phyloP scores from a whole-genome alignment of 2,329 filamentous ascomycete genomes.

The Pyrenochaeta sp. region DNA sequence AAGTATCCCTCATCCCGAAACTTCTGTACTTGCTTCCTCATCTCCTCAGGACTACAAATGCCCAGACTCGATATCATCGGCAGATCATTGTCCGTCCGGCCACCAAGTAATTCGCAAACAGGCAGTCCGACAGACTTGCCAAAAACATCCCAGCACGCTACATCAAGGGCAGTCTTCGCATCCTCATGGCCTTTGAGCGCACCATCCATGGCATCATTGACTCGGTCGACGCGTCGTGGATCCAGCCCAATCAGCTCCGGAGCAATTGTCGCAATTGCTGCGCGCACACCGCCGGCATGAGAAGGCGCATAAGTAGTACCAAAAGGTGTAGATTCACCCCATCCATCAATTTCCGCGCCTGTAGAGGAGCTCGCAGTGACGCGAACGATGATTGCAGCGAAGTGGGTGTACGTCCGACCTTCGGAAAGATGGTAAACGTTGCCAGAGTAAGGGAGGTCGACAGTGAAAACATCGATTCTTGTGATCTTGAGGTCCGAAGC shows the following conservation, averaged over 20 bases:
- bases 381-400: slow-evolving; percentile 36
- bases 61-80: slow-evolving; percentile 7
- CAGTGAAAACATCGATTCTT: slow-evolving; percentile 31
- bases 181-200: slow-evolving; percentile 26
- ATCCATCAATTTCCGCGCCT: slow-evolving; percentile 33
- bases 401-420: slow-evolving; percentile 24
- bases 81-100: slow-evolving; percentile 18
- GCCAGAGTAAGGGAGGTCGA: slow-evolving; percentile 25
- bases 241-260: slow-evolving; percentile 31
- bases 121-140: slow-evolving; percentile 27
- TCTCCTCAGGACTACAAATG: neutral
- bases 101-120: slow-evolving; percentile 32
- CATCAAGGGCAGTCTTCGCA: slow-evolving; percentile 27
- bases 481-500: slow-evolving; percentile 11
- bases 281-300: slow-evolving; percentile 29
- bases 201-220: slow-evolving; percentile 37
- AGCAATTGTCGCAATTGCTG: slow-evolving; percentile 33
- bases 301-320: slow-evolving; percentile 27
- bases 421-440: slow-evolving; percentile 22
- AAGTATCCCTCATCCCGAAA: slow-evolving; percentile 1
- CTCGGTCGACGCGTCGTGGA: slow-evolving; percentile 32
- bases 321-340: slow-evolving; percentile 37
- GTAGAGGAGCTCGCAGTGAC: slow-evolving; percentile 22
- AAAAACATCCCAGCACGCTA: slow-evolving; percentile 18
- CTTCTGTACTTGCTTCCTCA: neutral